Evolutionary conservation across 345 rosid species (phyloP).

Genomic region (Hirschfeldia incana): DNA sequence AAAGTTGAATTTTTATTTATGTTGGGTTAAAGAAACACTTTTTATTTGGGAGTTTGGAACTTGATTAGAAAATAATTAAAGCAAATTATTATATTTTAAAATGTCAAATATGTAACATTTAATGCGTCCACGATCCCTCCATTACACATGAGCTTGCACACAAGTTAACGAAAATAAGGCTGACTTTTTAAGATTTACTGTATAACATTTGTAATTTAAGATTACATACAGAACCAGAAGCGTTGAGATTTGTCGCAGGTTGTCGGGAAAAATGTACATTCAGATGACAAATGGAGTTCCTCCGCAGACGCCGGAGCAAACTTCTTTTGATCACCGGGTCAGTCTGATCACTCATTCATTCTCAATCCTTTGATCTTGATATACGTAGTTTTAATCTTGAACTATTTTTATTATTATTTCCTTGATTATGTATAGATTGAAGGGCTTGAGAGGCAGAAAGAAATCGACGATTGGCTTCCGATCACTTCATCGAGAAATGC

Average conservation of each 20-base stretch:
- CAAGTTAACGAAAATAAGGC: slow-evolving; percentile 26
- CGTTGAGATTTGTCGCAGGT: background rate
- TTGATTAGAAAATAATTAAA: slow-evolving; percentile 13
- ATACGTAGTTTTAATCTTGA: background rate
- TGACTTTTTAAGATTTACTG: slow-evolving; percentile 9
- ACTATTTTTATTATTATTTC: no score
- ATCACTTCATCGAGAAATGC: slow-evolving; percentile 72
- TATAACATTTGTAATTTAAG: background rate
- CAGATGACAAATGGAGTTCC: slow-evolving; percentile 36
- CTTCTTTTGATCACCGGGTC: slow-evolving; percentile 32
- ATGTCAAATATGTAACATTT: background rate
- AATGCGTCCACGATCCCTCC: slow-evolving; percentile 33
- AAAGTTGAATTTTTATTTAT: no score
- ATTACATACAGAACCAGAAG: background rate
- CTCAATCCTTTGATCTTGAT: background rate
- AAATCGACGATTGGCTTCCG: slow-evolving; percentile 75
- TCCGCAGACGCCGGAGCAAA: slow-evolving; percentile 34
- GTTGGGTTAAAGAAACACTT: no score
- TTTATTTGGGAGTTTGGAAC: no score
- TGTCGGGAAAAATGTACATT: slow-evolving; percentile 32
- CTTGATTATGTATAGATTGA: slow-evolving; percentile 1
- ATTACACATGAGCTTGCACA: slow-evolving; percentile 9
- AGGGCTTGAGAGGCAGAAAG: slow-evolving; percentile 51
- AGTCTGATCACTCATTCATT: slow-evolving; percentile 8
- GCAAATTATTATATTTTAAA: background rate